Base-by-base conservation (phyloP, 2,329 filamentous ascomycete species). In the Rhinocladiella similis region DNA sequence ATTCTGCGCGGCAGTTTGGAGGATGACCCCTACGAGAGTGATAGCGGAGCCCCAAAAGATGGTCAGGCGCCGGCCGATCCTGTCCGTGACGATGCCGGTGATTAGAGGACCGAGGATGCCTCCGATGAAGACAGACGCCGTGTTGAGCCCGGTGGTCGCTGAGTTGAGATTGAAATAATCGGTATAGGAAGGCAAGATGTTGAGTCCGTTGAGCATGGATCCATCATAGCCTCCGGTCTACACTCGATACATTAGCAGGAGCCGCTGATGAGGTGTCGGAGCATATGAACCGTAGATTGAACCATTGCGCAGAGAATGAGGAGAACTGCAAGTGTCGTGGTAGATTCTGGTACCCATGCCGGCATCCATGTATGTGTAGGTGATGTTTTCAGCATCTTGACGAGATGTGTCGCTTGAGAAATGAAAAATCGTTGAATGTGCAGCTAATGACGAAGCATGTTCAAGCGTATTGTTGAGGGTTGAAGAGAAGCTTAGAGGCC, bases 281-380 rank as follows among this genome's bases (percentile, higher is more conserved):
- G 18, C 12, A 5, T 19, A 16, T 16, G n/a, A 16, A 77, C 74
- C 7, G 72, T 63, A 18, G 76, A 78, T 54, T 78, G 75, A 5
- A 77, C 75, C 43, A 75, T 71, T 18, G 76, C 76, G 62, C 75
- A 79, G 16, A 78, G 46, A 20, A 79, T 62, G 5, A 79, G 69
- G 22, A 79, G 64, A 13, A 73, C 62, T 0, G 75, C 73, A 6
- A 80, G 62, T 1, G 62, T 68, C 12, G 65, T 12, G 1, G 73
- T 77, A 3, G 73, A 76, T 62, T 77, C 68, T 18, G 77, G 76
- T 4, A 78, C 74, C 73, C 73, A 77, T 2, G 77, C 75, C 41
- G 77, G 75, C 56, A 79, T 63, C 77, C 76, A 78, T 2, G 75
- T 79, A 10, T 75, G 76, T 6, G 76, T 78, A 5, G 56, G 54